Conservation (phyloP, 495 filamentous ascomycete species). For the Astrothelium subdiscretum region DNA sequence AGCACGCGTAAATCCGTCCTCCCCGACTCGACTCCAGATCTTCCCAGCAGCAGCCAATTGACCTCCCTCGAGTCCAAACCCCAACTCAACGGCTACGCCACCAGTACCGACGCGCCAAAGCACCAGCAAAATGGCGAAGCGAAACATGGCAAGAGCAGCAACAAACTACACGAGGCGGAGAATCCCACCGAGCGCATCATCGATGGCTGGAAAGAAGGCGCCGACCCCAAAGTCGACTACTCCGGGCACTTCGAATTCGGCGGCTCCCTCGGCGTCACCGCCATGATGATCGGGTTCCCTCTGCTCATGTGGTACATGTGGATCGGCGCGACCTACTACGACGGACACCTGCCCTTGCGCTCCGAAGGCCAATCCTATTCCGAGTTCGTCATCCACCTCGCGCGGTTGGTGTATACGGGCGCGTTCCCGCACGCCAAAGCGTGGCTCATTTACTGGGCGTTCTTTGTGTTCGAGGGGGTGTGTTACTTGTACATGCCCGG, state of each 20-base stretch:
- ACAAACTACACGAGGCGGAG: conserved; percentile 2
- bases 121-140: conserved; percentile 4
- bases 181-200: conserved; percentile 32
- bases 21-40: neutral
- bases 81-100: conserved; percentile 4
- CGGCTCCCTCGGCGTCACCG: conserved; percentile 59
- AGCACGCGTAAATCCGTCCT: conserved; percentile 23
- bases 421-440: conserved; percentile 70
- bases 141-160: conserved; percentile 4
- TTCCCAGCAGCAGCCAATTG: conserved; percentile 11
- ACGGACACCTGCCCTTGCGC: conserved; percentile 60
- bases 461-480: conserved; percentile 69
- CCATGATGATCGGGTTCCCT: conserved; percentile 90
- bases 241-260: conserved; percentile 83
- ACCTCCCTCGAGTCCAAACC: conserved; percentile 12
- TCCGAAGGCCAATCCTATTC: conserved; percentile 48
- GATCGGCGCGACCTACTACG: conserved; percentile 86
- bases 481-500: conserved; percentile 80
- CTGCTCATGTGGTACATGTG: conserved; percentile 98
- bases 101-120: conserved; percentile 4
- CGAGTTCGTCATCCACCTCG: conserved; percentile 59
- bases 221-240: conserved; percentile 68
- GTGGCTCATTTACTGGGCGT: conserved; percentile 88
- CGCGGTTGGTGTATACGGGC: conserved; percentile 58
- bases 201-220: conserved; percentile 55